Conservation (phyloP, 495 filamentous ascomycete species). For the Geopyxis carbonaria region DNA sequence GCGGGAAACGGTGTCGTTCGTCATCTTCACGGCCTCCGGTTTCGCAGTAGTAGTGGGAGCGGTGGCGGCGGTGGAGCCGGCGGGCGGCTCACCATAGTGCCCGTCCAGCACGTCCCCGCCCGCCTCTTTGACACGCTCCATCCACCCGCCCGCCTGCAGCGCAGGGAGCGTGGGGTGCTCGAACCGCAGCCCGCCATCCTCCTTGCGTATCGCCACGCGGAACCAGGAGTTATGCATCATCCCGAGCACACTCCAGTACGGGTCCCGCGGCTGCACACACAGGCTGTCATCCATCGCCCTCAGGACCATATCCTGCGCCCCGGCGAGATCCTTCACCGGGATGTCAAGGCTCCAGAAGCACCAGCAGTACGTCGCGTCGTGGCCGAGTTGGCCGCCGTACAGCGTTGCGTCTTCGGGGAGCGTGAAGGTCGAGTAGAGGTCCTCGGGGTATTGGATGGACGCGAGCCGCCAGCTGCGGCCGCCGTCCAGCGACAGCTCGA, state of each 20-base stretch:
- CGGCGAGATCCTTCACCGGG: slow-evolving; percentile 40
- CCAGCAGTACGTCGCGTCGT: slow-evolving; percentile 85
- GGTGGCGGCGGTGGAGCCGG: slow-evolving; percentile 38
- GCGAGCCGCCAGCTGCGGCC: slow-evolving; percentile 68
- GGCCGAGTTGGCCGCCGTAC: slow-evolving; percentile 64
- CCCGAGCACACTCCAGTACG: slow-evolving; percentile 92
- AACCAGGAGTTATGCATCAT: slow-evolving; percentile 99
- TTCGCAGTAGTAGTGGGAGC: slow-evolving; percentile 27
- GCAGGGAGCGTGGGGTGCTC: slow-evolving; percentile 84
- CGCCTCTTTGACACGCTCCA: slow-evolving; percentile 81
- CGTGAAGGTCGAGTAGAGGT: slow-evolving; percentile 54
- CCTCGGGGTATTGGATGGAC: slow-evolving; percentile 69
- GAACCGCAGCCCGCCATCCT: slow-evolving; percentile 48
- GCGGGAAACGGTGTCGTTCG: slow-evolving; percentile 45
- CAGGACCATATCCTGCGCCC: slow-evolving; percentile 58
- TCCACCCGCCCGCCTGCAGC: slow-evolving; percentile 67
- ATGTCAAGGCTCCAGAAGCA: slow-evolving; percentile 81
- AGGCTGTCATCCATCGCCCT: slow-evolving; percentile 86
- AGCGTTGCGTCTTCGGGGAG: slow-evolving; percentile 39
- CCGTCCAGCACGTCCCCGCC: slow-evolving; percentile 70
- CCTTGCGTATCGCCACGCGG: slow-evolving; percentile 58
- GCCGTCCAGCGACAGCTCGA: slow-evolving; percentile 75
- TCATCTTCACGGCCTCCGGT: slow-evolving; percentile 51
- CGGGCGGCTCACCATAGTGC: slow-evolving; percentile 65
- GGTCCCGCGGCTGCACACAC: slow-evolving; percentile 74